These are phyloP conservation scores for Avena atlantica DNA, from an alignment of 176 grass and related monocot species.

Conservation along the genomic window DNA sequence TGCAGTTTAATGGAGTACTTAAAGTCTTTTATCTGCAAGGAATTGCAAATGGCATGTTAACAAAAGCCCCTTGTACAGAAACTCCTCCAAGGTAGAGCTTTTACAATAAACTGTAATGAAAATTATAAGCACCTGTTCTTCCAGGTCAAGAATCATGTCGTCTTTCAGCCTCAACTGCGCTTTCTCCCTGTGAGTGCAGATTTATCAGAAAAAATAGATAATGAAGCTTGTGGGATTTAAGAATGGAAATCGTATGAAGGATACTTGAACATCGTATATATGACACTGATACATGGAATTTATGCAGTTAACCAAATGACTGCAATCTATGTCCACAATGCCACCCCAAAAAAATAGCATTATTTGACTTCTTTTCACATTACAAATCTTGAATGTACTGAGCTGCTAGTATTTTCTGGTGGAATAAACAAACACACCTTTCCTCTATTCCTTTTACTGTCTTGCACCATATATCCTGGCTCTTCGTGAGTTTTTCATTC, in stretches of 20 bases:
- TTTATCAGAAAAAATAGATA: slow-evolving; percentile 14
- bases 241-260: slow-evolving; percentile 4
- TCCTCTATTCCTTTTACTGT: slow-evolving; percentile 83
- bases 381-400: background rate
- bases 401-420: background rate
- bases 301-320: slow-evolving; percentile 5
- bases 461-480: slow-evolving; percentile 78
- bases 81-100: background rate
- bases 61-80: background rate
- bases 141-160: slow-evolving; percentile 72
- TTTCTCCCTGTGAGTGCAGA: slow-evolving; percentile 48
- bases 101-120: slow-evolving; percentile 17
- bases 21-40: slow-evolving; percentile 81
- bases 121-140: slow-evolving; percentile 73
- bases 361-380: background rate
- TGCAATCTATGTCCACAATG: slow-evolving; percentile 4
- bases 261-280: background rate
- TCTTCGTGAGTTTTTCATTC: slow-evolving; percentile 75
- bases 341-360: background rate
- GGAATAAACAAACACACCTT: slow-evolving; percentile 56
- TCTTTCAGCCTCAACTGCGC: slow-evolving; percentile 65
- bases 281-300: background rate
- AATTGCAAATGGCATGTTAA: slow-evolving; percentile 15
- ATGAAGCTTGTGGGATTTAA: background rate
- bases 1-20: slow-evolving; percentile 81